Evolutionary conservation across 768 basidiomycete species (phyloP).

Genomic region (Russula vinacea): DNA sequence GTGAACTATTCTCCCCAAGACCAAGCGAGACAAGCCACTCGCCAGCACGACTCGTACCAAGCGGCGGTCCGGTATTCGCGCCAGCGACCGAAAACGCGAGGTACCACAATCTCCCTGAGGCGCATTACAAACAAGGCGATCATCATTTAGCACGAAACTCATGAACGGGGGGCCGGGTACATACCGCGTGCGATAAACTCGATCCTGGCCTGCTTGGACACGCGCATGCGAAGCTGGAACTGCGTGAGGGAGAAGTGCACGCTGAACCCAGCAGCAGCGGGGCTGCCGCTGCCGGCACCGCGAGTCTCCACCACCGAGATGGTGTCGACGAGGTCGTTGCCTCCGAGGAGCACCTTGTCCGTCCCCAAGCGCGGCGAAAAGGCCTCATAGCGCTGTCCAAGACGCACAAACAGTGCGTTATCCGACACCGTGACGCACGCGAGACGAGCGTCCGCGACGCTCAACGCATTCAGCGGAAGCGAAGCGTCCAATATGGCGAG

Average conservation of each 20-base stretch:
- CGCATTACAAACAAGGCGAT: neutral
- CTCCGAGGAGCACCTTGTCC: constrained; percentile 46
- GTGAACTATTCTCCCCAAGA: constrained; percentile 17
- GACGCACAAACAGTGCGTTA: constrained; percentile 56
- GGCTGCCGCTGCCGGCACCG: constrained; percentile 32
- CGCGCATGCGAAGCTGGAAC: constrained; percentile 71
- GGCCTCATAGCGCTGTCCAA: constrained; percentile 47
- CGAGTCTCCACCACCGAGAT: constrained; percentile 52
- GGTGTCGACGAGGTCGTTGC: constrained; percentile 40
- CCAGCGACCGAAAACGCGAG: constrained; percentile 20
- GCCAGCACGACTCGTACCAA: neutral
- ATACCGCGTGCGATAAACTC: constrained; percentile 65
- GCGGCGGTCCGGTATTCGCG: neutral
- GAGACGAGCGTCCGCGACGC: constrained; percentile 58
- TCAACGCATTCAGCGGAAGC: constrained; percentile 41
- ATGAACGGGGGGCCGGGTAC: constrained; percentile 14
- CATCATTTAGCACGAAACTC: neutral
- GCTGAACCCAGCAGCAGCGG: constrained; percentile 44
- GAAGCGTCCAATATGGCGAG: constrained; percentile 55
- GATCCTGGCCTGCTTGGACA: constrained; percentile 49
- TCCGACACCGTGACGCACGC: constrained; percentile 66
- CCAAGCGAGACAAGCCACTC: constrained; percentile 27
- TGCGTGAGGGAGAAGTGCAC: constrained; percentile 50
- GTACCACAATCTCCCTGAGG: constrained; percentile 26
- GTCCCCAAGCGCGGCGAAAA: constrained; percentile 49